phyloP scores from a whole-genome alignment of 352 stramenopile species.

The Globisporangium rhizosaccharum region DNA sequence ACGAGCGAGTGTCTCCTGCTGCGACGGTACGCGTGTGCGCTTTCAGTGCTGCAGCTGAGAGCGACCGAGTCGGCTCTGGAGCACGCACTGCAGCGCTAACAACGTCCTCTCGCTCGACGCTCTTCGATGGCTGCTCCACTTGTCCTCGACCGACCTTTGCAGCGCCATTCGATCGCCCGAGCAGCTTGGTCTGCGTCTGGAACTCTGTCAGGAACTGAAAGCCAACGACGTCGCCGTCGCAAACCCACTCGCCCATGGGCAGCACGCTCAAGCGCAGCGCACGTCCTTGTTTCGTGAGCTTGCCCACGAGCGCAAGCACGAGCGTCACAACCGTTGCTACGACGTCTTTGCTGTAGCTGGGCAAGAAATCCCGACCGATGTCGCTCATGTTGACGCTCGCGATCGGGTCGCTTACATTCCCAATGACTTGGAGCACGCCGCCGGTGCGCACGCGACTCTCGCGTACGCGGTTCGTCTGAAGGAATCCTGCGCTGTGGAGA shows the following conservation, averaged over 20 bases:
- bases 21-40: not conserved
- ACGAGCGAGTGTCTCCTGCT: not conserved
- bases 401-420: slow-evolving; percentile 20
- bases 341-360: slow-evolving; percentile 37
- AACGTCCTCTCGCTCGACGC: too few relatives aligned
- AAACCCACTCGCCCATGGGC: slow-evolving; percentile 55
- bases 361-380: slow-evolving; percentile 26
- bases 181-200: slow-evolving; percentile 17
- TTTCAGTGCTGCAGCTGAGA: not conserved
- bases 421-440: slow-evolving; percentile 6
- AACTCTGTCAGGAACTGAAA: slow-evolving; percentile 42
- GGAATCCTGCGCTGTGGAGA: slow-evolving; percentile 30
- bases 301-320: slow-evolving; percentile 32
- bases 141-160: slow-evolving; percentile 3
- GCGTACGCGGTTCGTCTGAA: slow-evolving; percentile 39
- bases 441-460: slow-evolving; percentile 12
- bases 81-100: too few relatives aligned
- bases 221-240: slow-evolving; percentile 19
- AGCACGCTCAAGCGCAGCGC: slow-evolving; percentile 29
- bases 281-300: slow-evolving; percentile 36
- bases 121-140: not conserved
- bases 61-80: not conserved
- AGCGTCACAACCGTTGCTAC: slow-evolving; percentile 32
- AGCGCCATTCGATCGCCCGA: not conserved
- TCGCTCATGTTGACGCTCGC: slow-evolving; percentile 19